These are phyloP conservation scores for Arthromyces matolae DNA, from an alignment of 768 basidiomycete genomes.

Conservation along the genomic window DNA sequence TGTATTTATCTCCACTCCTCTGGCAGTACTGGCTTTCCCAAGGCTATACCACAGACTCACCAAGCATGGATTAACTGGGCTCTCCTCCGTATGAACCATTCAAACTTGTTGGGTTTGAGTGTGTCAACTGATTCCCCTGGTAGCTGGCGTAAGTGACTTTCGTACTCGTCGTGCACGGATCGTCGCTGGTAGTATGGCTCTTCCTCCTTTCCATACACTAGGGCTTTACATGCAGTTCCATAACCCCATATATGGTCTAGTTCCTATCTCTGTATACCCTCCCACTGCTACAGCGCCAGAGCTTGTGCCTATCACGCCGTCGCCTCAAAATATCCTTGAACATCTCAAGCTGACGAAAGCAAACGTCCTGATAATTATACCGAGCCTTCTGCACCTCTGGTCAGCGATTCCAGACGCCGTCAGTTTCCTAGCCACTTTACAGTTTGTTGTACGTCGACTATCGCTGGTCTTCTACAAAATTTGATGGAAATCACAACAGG, in stretches of 20 bases:
- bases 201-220: slow-evolving; percentile 29
- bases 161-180: slow-evolving; percentile 4
- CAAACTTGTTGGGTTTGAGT: neutral
- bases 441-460: slow-evolving; percentile 27
- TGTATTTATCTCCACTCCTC: slow-evolving; percentile 39
- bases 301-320: slow-evolving; percentile 26
- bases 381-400: slow-evolving; percentile 29
- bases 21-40: slow-evolving; percentile 35
- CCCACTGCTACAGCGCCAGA: slow-evolving; percentile 17
- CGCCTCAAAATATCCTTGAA: slow-evolving; percentile 30
- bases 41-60: slow-evolving; percentile 27
- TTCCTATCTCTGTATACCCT: slow-evolving; percentile 21
- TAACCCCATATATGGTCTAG: slow-evolving; percentile 18
- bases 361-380: slow-evolving; percentile 22
- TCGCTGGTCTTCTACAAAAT: neutral
- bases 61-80: slow-evolving; percentile 19
- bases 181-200: slow-evolving; percentile 19
- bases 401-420: slow-evolving; percentile 18
- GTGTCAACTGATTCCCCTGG: neutral
- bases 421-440: slow-evolving; percentile 19
- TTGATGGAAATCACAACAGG: no score
- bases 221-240: slow-evolving; percentile 24
- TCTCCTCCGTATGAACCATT: slow-evolving; percentile 19
- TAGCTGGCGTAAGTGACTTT: slow-evolving; percentile 8
- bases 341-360: slow-evolving; percentile 17